A percentile compares a stretch with the other conserved stretches of the same genome.
phyloP scores from a whole-genome alignment of 345 rosid species.

The Salix brachista region DNA sequence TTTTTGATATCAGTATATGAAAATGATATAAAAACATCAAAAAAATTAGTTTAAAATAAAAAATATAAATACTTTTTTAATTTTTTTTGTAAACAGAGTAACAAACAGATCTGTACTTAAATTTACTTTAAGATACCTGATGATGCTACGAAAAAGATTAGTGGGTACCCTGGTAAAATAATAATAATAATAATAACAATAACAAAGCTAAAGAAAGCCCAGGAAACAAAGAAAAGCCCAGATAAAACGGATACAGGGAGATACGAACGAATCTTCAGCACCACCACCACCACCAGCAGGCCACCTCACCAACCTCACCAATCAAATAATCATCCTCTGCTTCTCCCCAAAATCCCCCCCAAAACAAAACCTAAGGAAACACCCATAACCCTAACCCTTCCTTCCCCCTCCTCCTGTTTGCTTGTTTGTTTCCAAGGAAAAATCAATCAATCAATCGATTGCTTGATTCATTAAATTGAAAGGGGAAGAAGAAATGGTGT shows the following conservation, averaged over 20 bases:
- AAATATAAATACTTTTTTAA: too few relatives aligned
- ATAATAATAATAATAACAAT: too few relatives aligned
- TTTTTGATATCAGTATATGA: too few relatives aligned
- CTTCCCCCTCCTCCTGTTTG: not conserved
- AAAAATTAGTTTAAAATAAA: too few relatives aligned
- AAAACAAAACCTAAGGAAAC: not conserved
- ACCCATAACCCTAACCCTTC: too few relatives aligned
- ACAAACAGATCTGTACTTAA: too few relatives aligned
- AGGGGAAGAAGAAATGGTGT: constrained; percentile 8
- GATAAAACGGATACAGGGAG: not conserved
- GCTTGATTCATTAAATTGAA: not conserved
- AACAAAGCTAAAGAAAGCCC: too few relatives aligned
- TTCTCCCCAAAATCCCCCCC: not conserved
- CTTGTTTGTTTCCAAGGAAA: constrained; percentile 7
- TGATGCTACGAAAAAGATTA: too few relatives aligned
- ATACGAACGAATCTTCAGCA: not conserved
- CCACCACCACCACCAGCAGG: not conserved
- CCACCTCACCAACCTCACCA: not conserved
- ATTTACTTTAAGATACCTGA: too few relatives aligned
- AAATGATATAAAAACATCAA: too few relatives aligned
- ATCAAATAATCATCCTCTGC: not conserved
- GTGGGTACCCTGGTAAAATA: too few relatives aligned
- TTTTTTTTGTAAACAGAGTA: too few relatives aligned
- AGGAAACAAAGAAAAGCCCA: not conserved
- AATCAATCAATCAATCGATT: not conserved